Evolutionary conservation across 2,329 filamentous ascomycete species (phyloP).

Genomic region (Xylariaceae sp.): DNA sequence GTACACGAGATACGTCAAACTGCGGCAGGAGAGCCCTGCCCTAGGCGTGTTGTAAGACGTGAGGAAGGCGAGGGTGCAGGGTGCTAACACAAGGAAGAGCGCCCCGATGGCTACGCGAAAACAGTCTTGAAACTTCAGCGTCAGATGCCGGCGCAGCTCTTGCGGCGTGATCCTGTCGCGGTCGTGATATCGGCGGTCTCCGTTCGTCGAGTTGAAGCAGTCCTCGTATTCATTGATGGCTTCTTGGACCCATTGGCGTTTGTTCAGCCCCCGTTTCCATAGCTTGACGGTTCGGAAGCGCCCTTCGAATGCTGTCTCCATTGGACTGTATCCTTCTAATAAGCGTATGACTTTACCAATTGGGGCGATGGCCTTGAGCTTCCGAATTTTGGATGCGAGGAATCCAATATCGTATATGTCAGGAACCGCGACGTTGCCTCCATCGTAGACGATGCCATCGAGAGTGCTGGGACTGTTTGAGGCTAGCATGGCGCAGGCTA

Average conservation of each 20-base stretch:
- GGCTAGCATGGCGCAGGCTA: conserved; percentile 29
- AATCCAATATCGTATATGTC: conserved; percentile 19
- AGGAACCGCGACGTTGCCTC: conserved; percentile 11
- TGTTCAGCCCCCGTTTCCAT: conserved; percentile 30
- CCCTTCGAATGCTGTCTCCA: conserved; percentile 24
- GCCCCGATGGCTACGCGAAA: conserved; percentile 17
- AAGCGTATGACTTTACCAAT: conserved; percentile 9
- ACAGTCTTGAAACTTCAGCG: conserved; percentile 16
- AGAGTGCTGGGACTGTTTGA: conserved; percentile 26
- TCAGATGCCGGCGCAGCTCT: conserved; percentile 15
- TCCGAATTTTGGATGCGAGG: conserved; percentile 12
- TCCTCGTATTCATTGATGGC: conserved; percentile 22
- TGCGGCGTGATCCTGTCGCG: neutral
- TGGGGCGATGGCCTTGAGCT: conserved; percentile 7
- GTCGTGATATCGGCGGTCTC: neutral
- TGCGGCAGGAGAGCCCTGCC: conserved; percentile 29
- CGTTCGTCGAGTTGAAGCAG: neutral
- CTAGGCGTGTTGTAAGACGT: conserved; percentile 30
- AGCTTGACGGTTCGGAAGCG: conserved; percentile 27
- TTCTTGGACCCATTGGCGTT: conserved; percentile 27
- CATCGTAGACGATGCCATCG: conserved; percentile 27
- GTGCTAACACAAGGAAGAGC: conserved; percentile 20
- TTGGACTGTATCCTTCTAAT: conserved; percentile 18
- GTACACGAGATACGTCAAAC: conserved; percentile 30
- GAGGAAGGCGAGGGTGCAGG: conserved; percentile 29